Percentiles rank a stretch among this genome's conserved stretches.
Conservation (phyloP, 805 yeast species). For the Saccharomycopsis sp. region DNA sequence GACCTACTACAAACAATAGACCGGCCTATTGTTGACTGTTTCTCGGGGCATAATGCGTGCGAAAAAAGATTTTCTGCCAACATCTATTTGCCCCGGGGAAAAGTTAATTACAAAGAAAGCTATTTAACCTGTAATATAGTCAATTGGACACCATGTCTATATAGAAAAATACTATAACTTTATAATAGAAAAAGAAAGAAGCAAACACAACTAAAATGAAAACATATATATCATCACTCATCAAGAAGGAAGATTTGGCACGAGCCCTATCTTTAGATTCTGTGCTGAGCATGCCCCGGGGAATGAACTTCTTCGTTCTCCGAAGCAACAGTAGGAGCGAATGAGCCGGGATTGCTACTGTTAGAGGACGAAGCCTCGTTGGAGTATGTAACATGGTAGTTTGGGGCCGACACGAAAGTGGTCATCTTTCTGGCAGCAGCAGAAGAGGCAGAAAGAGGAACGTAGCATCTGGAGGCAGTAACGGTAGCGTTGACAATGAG, state of each 20-base stretch:
- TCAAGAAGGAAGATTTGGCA: not conserved
- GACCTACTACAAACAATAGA: too few species aligned
- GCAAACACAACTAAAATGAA: not conserved
- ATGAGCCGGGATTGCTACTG: constrained; percentile 3
- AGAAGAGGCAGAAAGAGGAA: constrained; percentile 6
- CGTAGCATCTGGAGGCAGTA: constrained; percentile 15
- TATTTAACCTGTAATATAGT: not conserved
- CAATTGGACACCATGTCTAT: not conserved
- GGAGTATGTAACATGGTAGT: constrained; percentile 1
- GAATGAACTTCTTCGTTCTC: constrained; percentile 10
- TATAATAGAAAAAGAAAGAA: not conserved
- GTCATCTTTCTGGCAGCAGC: constrained; percentile 7
- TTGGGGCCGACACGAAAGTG: constrained; percentile 9
- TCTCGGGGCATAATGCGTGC: not conserved
- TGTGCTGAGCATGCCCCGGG: constrained; percentile 15
- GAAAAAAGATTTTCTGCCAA: not conserved
- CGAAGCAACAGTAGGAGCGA: constrained; percentile 15
- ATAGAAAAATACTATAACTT: not conserved
- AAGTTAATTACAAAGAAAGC: not conserved
- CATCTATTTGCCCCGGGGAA: not conserved
- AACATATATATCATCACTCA: not conserved
- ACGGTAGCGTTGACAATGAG: constrained; percentile 14
- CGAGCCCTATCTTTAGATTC: not conserved
- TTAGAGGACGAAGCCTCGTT: constrained; percentile 5
- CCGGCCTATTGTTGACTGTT: too few species aligned